Base-by-base conservation (phyloP, 345 rosid genomes). In the Acer negundo region DNA sequence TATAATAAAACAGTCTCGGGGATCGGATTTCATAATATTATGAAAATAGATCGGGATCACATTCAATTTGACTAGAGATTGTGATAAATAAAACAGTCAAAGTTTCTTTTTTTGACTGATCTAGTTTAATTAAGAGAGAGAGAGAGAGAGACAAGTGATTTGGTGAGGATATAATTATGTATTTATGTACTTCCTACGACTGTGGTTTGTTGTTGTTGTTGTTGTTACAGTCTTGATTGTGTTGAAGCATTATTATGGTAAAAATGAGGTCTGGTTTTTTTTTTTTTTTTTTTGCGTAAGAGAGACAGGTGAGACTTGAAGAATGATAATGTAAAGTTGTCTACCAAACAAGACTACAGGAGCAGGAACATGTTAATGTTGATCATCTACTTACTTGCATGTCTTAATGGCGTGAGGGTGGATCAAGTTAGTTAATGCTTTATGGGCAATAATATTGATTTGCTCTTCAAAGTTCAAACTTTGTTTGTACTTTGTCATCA, bases 241-340 rank as follows among this genome's bases (percentile, higher is more conserved):
- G 38, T 42, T 49, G 55, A 49, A 13, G 63, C 72, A 69, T 42
- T 42, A 47, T 69, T 46, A 46, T 47, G 72, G 72, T 55, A 7
- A 69, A 69, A 46, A 7, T 24, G 17, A 49, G 55, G 55, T 49
- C 5, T 49, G 55, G 1, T 35, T 49, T 49, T 49, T 12, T 49
- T 13, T 20, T n/a, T n/a, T n/a, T n/a, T n/a, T n/a, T n/a, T n/a
- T n/a, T n/a, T n/a, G n/a, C n/a, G 17, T 42, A 8, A 22, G 7
- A 16, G 61, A 16, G 28, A 67, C 71, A 67, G 55, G 69, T 35
- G 42, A 66, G 23, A 66, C 20, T 38, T 66, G 17, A 66, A 66
- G 13, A 69, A 49, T 26, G 62, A 70, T 70, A 7, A 6, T 28
- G 63, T 70, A 70, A 35, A 70, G 10, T 70, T 56, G 62, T 56